phyloP scores from a whole-genome alignment of 768 basidiomycete genomes.

The Suillus tomentosus region DNA sequence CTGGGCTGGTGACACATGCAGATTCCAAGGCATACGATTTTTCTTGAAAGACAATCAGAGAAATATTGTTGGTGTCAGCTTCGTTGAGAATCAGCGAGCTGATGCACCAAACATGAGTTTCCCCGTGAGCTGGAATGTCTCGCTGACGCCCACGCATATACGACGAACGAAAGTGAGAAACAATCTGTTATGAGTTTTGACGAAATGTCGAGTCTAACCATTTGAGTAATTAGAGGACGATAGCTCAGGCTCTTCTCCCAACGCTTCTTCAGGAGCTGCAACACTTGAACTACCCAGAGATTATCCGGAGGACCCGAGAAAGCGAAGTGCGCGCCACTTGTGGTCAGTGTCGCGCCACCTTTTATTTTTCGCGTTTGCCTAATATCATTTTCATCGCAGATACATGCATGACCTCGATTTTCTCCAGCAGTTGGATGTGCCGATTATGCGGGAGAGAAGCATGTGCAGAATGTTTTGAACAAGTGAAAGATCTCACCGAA shows the following conservation, averaged over 20 bases:
- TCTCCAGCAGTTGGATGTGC: constrained; percentile 90
- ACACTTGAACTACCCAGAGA: constrained; percentile 55
- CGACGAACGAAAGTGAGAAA: constrained; percentile 58
- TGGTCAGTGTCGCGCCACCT: constrained; percentile 48
- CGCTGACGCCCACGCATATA: constrained; percentile 51
- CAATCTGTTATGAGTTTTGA: constrained; percentile 6
- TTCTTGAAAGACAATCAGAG: constrained; percentile 65
- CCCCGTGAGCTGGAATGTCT: constrained; percentile 68
- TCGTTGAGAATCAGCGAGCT: constrained; percentile 62
- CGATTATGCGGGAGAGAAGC: constrained; percentile 88
- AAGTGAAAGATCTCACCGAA: constrained; percentile 63
- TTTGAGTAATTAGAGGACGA: constrained; percentile 50
- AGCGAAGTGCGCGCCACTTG: constrained; percentile 84
- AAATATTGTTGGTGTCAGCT: constrained; percentile 67
- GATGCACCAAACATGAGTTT: constrained; percentile 61
- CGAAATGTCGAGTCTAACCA: constrained; percentile 17
- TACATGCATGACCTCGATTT: constrained; percentile 92
- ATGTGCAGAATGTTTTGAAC: constrained; percentile 80
- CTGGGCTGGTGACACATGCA: constrained; percentile 87
- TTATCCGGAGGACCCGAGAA: constrained; percentile 75
- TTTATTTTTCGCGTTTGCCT: constrained; percentile 11
- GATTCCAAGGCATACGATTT: constrained; percentile 83
- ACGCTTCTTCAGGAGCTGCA: constrained; percentile 63
- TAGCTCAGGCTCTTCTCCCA: constrained; percentile 69
- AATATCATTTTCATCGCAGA: constrained; percentile 48